Base-by-base conservation (phyloP, 1,284 basidiomycete species). In the Ceratobasidium sp. region DNA sequence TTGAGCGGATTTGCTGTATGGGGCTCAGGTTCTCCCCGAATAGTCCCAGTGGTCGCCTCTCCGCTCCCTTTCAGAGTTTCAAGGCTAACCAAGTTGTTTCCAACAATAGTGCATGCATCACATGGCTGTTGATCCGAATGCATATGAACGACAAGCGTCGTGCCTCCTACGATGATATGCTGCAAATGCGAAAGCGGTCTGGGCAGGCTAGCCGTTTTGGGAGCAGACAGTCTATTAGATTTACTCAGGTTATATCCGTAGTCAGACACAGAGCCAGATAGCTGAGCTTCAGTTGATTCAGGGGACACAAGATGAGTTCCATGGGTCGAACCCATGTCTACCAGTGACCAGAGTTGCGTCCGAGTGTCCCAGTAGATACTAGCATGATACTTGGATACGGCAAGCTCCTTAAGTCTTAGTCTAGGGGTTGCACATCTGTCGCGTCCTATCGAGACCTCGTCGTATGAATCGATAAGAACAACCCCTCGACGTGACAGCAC, bases 281-380 rank as follows among this genome's bases (percentile, higher is more conserved):
- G 21, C 26, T 48, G 53, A 28, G 39, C 65, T 30, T 59, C 50
- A 41, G 57, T 23, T 8, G 21, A 30, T 21, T 53, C 62, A 26
- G 57, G 50, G 62, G 76, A 64, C 46, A 59, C 69, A 41, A 61
- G 50, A 36, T 70, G 30, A 1, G 91, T 92, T 9, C 91, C 92
- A 76, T 93, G 92, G 78, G 88, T 89, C 48, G 90, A 92, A 26
- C 91, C 91, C 89, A 92, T 90, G 77, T 93, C 91, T 12, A 93
- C 91, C 45, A 90, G 81, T 8, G 85, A 84, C 91, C 90, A 92
- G 73, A 87, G 84, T 14, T 79, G 77, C 71, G 84, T 82, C 21
- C 80, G 79, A 34, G 81, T 80, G 77, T 92, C 90, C 89, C 89
- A 92, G 77, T 86, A 93, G 0, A 85, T 82, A 2, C 88, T 90